Base-by-base conservation (phyloP, 1,284 basidiomycete genomes). In the Boletellus dicymbophilus region DNA sequence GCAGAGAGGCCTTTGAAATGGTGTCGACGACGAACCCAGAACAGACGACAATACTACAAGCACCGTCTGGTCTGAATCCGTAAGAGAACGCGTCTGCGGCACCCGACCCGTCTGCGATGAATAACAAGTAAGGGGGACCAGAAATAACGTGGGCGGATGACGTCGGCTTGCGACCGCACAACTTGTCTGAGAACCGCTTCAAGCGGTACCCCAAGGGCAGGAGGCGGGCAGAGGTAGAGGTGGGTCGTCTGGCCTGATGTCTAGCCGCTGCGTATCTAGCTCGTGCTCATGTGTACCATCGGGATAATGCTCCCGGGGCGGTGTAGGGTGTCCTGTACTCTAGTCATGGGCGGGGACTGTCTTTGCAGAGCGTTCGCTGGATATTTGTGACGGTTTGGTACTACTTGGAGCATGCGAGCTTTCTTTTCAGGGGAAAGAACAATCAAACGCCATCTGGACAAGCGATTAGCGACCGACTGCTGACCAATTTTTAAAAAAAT, bases 341-440 rank as follows among this genome's bases (percentile, higher is more conserved):
- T 93, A 95, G 69, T 96, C 93, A 36, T 73, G 75, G 1, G 78
- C 66, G 8, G 88, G 80, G 33, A 95, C 74, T 45, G 88, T 72
- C 27, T 71, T 74, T 1, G 81, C 77, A 0, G 84, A 76, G 1
- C 85, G 86, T 43, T 88, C 84, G 30, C 83, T 77, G 11, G 84
- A 95, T 88, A 39, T 90, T 84, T 46, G 80, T 79, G 28, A 96
- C 87, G 39, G 90, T 87, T 53, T 79, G 76, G 69, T 88, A 93
- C 93, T 93, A 96, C 42, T 90, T 91, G 22, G 81, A 71, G 10
- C 91, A 93, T 34, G 84, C 82, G 13, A 96, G 78, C 60, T 89
- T 96, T 93, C 68, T 95, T 93, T 59, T 93, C 90, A 0, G 93
- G 90, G 2, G 92, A 94, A 10, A 96, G 78, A 13, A 95, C 76